These are phyloP conservation scores for Aurinia saxatilis DNA, from an alignment of 345 rosid genomes.

Conservation along the genomic window DNA sequence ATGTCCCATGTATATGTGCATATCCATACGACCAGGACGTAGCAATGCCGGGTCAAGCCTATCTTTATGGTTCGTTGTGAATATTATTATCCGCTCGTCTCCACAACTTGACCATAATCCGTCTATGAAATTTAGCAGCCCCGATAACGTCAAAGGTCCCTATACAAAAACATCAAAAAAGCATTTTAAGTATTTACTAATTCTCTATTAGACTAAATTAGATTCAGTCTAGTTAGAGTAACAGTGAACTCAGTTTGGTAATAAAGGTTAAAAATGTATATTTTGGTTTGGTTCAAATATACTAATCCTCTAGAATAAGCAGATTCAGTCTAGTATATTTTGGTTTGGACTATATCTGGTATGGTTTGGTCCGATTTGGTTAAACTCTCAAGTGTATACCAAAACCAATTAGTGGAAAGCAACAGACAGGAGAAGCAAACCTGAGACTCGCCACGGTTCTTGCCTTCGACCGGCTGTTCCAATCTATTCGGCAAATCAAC, in stretches of 20 bases:
- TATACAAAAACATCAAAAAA: not conserved
- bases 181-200: not conserved
- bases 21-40: conserved; percentile 75
- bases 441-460: conserved; percentile 28
- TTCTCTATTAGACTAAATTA: not conserved
- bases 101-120: conserved; percentile 72
- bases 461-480: conserved; percentile 19
- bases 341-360: not conserved
- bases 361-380: conserved; percentile 8
- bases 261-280: too few species aligned
- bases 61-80: conserved; percentile 75
- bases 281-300: not conserved
- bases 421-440: not conserved
- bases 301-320: not conserved
- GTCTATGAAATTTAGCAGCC: conserved; percentile 69
- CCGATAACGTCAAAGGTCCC: conserved; percentile 47
- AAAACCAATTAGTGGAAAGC: not conserved
- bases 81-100: conserved; percentile 65
- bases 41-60: conserved; percentile 59
- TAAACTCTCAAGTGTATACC: not conserved
- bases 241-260: too few species aligned
- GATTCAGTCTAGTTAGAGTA: not conserved
- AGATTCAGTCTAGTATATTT: not conserved
- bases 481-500: conserved; percentile 38
- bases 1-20: conserved; percentile 70